Evolutionary conservation across 495 filamentous ascomycete species (phyloP), one percentile per base, ranked within the genome.

Genomic region (Penicillium ucsense): DNA sequence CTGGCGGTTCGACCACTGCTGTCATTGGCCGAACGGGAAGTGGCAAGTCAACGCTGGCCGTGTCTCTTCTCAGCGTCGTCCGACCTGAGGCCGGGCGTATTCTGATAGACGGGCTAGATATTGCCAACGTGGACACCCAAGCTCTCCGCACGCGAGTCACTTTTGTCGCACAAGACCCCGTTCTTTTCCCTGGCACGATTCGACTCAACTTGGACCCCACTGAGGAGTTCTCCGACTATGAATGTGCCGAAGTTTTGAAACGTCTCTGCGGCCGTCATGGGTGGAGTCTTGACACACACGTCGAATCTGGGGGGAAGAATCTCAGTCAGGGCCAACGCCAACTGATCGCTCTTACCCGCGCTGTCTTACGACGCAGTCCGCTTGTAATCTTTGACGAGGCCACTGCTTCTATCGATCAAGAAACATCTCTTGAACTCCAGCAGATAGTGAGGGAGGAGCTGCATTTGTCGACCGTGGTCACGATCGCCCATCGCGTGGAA

Each of bases 401-500:
- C 11, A 94, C 88, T n/a, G 88, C 88, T 10, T 85, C 80, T 9
- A 88, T 94, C 50, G 88, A 94, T 55, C 74, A 74, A 50, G 80
- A 83, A 60, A 92, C 85, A 2, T 84, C 85, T n/a, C 64, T 78
- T 54, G 73, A 82, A 46, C 88, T 92, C 40, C 88, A 94, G 68
- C 72, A 80, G 55, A 70, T 92, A 33, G 59, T 94, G 46, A 65
- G 83, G 31, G 81, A 86, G 53, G 87, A 91, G 70, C 70, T 92
- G 68, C 70, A 63, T 41, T 69, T 82, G 35, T 89, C 85, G 51
- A 94, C 88, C 3, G 87, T 94, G 9, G 82, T 94, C 41, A 89
- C 85, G 4, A 89, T 94, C 65, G 88, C 88, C 37, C 88, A 94
- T 74, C 80, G 86, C 38, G 57, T 86, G 28, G 86, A 89, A 60